Conservation (phyloP, 192 early-diverging fungal genomes). For the Podila epigama region DNA sequence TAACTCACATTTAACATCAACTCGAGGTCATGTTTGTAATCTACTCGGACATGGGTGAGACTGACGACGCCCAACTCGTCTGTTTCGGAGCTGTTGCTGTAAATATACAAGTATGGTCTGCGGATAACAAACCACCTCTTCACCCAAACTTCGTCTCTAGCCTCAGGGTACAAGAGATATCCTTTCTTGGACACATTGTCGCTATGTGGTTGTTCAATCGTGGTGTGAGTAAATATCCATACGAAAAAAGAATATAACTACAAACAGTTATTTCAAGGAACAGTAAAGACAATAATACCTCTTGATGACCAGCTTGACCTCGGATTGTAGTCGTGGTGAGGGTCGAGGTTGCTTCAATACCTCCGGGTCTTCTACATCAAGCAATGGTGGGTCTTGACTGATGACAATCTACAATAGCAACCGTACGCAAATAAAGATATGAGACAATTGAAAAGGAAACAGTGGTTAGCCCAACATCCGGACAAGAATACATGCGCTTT, state of each 20-base stretch:
- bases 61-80: constrained; percentile 80
- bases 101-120: constrained; percentile 84
- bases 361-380: constrained; percentile 22
- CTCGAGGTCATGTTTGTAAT: constrained; percentile 63
- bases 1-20: constrained; percentile 63
- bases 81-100: constrained; percentile 62
- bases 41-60: constrained; percentile 71
- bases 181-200: constrained; percentile 63
- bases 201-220: constrained; percentile 21
- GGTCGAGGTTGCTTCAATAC: constrained; percentile 30
- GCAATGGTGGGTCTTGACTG: constrained; percentile 34
- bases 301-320: constrained; percentile 42
- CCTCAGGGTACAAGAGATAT: constrained; percentile 59
- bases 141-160: constrained; percentile 70
- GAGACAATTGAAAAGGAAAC: no score
- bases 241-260: no score
- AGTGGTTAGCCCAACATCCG: neutral
- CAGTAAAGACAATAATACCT: constrained; percentile 27
- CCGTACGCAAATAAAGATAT: no score
- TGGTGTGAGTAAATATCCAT: neutral
- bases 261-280: neutral
- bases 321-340: constrained; percentile 31
- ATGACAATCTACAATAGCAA: constrained; percentile 23
- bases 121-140: constrained; percentile 83
- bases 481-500: no score